Conservation (phyloP, 1,284 basidiomycete species). For the Tilletia horrida region DNA sequence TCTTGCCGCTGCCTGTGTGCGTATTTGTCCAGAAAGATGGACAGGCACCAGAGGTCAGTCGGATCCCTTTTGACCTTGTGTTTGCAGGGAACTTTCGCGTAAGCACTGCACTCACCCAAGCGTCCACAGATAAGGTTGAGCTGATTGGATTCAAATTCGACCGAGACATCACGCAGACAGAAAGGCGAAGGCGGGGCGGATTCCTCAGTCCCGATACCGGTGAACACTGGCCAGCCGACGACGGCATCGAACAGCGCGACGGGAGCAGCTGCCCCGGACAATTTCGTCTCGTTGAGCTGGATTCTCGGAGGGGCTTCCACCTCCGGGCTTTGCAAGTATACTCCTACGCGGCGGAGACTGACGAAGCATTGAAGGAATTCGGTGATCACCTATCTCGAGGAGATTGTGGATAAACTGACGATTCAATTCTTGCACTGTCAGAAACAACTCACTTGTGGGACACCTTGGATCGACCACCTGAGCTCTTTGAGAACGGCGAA, state of each 20-base stretch:
- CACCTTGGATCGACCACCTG: slow-evolving; percentile 32
- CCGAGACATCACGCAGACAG: slow-evolving; percentile 30
- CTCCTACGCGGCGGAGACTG: slow-evolving; percentile 73
- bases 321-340: slow-evolving; percentile 68
- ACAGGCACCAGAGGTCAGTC: too few species aligned
- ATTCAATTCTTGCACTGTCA: too few species aligned
- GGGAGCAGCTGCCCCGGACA: not conserved
- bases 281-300: not conserved
- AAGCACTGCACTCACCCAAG: not conserved
- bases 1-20: slow-evolving; percentile 50
- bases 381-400: too few species aligned
- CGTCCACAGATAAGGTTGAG: slow-evolving; percentile 45
- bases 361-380: slow-evolving; percentile 63
- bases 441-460: slow-evolving; percentile 34
- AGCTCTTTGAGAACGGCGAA: slow-evolving; percentile 41
- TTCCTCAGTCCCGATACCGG: not conserved
- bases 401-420: too few species aligned
- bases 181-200: slow-evolving; percentile 25
- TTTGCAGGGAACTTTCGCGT: not conserved
- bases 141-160: slow-evolving; percentile 29
- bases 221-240: not conserved
- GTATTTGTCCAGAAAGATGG: too few species aligned
- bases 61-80: too few species aligned
- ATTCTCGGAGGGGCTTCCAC: slow-evolving; percentile 61
- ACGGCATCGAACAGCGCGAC: not conserved